Base-by-base conservation (phyloP, 1,284 basidiomycete genomes). In the Microbotryum saponariae region DNA sequence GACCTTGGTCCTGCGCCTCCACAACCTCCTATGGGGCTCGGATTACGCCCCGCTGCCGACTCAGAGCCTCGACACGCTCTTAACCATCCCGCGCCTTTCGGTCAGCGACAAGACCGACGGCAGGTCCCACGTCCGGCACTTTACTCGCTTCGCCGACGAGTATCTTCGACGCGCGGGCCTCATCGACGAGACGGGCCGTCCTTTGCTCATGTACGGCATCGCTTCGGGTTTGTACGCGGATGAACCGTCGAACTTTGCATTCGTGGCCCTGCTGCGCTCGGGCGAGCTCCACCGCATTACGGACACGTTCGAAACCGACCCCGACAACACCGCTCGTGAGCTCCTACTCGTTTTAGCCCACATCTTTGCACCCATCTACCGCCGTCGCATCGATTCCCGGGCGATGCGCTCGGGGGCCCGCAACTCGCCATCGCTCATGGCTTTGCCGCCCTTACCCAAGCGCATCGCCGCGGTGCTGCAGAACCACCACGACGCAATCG, bases 131-230 rank as follows among this genome's bases (percentile, higher is more conserved):
- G 74, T 86, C 16, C 70, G 83, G 21, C 83, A 86, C 68, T 84
- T 85, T 64, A 71, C 85, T 31, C 78, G 85, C n/a, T 86, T 86
- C 75, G 82, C 81, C 61, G 82, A 87, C 59, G 85, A 87, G 59
- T 86, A 85, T 67, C 79, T 87, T 18, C 79, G 83, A 37, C 81
- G 82, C 2, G 74, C 79, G 3, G 76, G 79, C 46, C 76, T 87
- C 16, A 71, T 87, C 49, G 78, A 82, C 58, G 71, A 73, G 37
- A 68, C 73, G 21, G 85, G 85, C 49, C 56, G 77, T 27, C 83
- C 84, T 0, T 79, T 83, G 71, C 82, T 85, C 66, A 74, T 85
- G 21, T 56, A 60, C 64, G 67, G 67, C 31, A 42, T 71, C 47
- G 66, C 66, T 3, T 64, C 66, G 4, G 63, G 63, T 0, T 75